Conservation (phyloP, 1,284 basidiomycete genomes). For the Moniliophthora roreri region DNA sequence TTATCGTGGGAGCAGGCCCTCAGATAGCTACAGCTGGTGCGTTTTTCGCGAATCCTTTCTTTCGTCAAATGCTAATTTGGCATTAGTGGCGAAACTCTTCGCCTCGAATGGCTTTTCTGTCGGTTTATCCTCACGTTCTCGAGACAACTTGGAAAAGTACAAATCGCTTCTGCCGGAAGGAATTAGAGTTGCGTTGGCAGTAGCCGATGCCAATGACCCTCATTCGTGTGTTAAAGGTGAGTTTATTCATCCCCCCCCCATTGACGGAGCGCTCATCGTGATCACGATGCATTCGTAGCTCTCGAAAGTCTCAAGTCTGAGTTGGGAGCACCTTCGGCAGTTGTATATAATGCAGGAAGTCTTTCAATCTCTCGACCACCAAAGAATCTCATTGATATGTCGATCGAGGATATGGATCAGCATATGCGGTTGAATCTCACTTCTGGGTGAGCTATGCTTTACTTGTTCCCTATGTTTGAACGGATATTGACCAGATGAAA, state of each 20-base stretch:
- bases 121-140: not conserved
- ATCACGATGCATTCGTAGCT: not conserved
- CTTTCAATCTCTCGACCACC: not conserved
- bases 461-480: not conserved
- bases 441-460: not conserved
- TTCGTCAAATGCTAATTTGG: no score
- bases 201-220: slow-evolving; percentile 1
- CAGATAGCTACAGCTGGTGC: slow-evolving; percentile 1
- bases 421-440: not conserved
- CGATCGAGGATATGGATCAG: not conserved
- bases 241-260: not conserved
- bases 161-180: not conserved
- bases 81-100: no score
- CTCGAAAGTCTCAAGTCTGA: not conserved
- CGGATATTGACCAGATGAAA: no score
- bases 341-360: not conserved
- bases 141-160: not conserved
- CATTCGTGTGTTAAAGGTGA: not conserved
- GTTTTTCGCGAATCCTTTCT: no score
- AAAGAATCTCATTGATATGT: not conserved
- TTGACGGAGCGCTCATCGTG: not conserved
- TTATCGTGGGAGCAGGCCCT: slow-evolving; percentile 1
- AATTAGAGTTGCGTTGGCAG: not conserved
- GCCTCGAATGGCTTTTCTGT: not conserved
- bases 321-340: not conserved